phyloP scores from a whole-genome alignment of 2,329 filamentous ascomycete genomes.

The Orbilia quercus region DNA sequence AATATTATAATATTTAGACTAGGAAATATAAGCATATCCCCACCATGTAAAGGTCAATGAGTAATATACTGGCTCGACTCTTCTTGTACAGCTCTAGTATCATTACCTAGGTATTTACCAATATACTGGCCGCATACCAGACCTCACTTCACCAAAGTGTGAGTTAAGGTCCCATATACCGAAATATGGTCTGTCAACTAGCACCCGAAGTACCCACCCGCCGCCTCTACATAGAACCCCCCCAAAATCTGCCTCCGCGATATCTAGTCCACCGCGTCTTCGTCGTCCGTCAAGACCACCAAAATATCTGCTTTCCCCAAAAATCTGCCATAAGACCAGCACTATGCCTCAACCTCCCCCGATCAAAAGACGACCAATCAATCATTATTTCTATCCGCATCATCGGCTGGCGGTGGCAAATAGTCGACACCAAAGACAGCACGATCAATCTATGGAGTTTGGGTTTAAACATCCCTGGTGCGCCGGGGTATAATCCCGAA shows the following conservation, averaged over 20 bases:
- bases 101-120: no score
- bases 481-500: slow-evolving; percentile 21
- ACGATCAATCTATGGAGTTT: neutral
- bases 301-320: slow-evolving; percentile 19
- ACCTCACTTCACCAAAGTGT: no score
- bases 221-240: neutral
- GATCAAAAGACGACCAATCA: neutral
- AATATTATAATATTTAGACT: neutral
- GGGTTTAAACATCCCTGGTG: slow-evolving; percentile 32
- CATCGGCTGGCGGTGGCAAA: slow-evolving; percentile 30
- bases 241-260: slow-evolving; percentile 26
- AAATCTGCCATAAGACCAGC: slow-evolving; percentile 4
- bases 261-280: slow-evolving; percentile 30
- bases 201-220: slow-evolving; percentile 6
- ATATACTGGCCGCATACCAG: no score
- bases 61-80: no score
- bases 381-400: slow-evolving; percentile 1
- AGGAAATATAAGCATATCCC: no score
- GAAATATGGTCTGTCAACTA: slow-evolving; percentile 29
- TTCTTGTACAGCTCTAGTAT: no score
- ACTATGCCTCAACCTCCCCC: neutral
- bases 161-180: no score
- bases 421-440: slow-evolving; percentile 10
- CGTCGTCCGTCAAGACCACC: slow-evolving; percentile 8
- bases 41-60: no score